phyloP scores from a whole-genome alignment of 139 green algal species.

The Zygnema cylindricum region DNA sequence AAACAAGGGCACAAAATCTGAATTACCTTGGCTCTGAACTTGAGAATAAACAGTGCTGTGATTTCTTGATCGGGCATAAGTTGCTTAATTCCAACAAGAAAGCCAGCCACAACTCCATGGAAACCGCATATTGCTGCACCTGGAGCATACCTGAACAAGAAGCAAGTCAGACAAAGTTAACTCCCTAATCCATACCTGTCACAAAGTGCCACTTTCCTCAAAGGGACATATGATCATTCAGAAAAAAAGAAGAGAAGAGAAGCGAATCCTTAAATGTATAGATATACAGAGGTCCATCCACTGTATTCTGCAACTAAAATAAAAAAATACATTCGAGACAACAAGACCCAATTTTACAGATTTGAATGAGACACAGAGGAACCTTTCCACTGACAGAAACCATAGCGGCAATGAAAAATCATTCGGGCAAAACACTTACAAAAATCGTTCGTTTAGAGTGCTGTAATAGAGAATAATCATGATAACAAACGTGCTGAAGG shows the following conservation, averaged over 20 bases:
- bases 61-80: slow-evolving; percentile 88
- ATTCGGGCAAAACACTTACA: slow-evolving; percentile 72
- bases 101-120: slow-evolving; percentile 79
- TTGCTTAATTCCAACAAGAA: slow-evolving; percentile 93
- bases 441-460: slow-evolving; percentile 64
- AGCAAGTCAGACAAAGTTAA: not conserved
- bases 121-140: slow-evolving; percentile 78
- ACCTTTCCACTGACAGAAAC: too few relatives aligned
- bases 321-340: too few relatives aligned
- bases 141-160: slow-evolving; percentile 58
- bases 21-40: slow-evolving; percentile 69
- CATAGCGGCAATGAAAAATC: too few relatives aligned
- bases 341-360: too few relatives aligned
- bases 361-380: too few relatives aligned
- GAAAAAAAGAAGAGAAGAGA: too few relatives aligned
- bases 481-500: slow-evolving; percentile 69
- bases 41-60: slow-evolving; percentile 74
- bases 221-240: too few relatives aligned
- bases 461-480: slow-evolving; percentile 74
- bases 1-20: not conserved
- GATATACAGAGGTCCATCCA: too few relatives aligned
- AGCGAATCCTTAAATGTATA: too few relatives aligned
- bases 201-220: too few relatives aligned
- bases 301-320: too few relatives aligned
- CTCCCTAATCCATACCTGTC: too few relatives aligned